Evolutionary conservation across 2,329 filamentous ascomycete species (phyloP).

Genomic region (Arthrobotrys entomopaga): DNA sequence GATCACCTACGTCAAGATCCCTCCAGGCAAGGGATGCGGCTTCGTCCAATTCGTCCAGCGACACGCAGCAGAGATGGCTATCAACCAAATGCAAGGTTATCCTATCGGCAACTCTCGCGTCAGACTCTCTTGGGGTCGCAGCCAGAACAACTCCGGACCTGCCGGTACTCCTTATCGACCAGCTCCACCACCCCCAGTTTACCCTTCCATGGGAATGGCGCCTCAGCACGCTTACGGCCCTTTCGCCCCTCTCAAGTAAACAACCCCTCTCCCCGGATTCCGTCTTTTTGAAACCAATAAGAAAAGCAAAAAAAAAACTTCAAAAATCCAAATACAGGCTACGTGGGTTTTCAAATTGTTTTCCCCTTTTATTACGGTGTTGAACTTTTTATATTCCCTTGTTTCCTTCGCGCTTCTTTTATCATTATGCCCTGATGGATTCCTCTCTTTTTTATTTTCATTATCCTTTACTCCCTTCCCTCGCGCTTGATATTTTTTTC

Average conservation of each 20-base stretch:
- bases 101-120: slow-evolving; percentile 99
- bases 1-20: slow-evolving; percentile 99
- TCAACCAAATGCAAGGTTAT: slow-evolving; percentile 99
- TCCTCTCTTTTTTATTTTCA: slow-evolving; percentile 15
- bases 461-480: slow-evolving; percentile 1
- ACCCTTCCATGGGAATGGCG: slow-evolving; percentile 71
- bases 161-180: slow-evolving; percentile 97
- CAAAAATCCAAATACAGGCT: slow-evolving; percentile 52
- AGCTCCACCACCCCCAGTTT: slow-evolving; percentile 81
- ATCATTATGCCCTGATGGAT: slow-evolving; percentile 46
- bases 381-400: slow-evolving; percentile 21
- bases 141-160: slow-evolving; percentile 97
- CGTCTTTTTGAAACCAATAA: slow-evolving; percentile 25
- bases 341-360: slow-evolving; percentile 53
- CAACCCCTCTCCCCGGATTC: slow-evolving; percentile 43
- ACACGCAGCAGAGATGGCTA: slow-evolving; percentile 98
- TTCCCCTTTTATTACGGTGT: slow-evolving; percentile 25
- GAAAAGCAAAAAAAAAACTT: no score
- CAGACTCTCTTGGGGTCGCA: slow-evolving; percentile 95
- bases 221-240: slow-evolving; percentile 59
- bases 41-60: slow-evolving; percentile 99
- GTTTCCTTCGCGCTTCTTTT: slow-evolving; percentile 26
- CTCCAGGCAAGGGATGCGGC: slow-evolving; percentile 96
- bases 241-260: slow-evolving; percentile 60
- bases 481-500: slow-evolving; percentile 20